phyloP scores from a whole-genome alignment of 1,139 yeast genomes.

The Blastobotrys proliferans region DNA sequence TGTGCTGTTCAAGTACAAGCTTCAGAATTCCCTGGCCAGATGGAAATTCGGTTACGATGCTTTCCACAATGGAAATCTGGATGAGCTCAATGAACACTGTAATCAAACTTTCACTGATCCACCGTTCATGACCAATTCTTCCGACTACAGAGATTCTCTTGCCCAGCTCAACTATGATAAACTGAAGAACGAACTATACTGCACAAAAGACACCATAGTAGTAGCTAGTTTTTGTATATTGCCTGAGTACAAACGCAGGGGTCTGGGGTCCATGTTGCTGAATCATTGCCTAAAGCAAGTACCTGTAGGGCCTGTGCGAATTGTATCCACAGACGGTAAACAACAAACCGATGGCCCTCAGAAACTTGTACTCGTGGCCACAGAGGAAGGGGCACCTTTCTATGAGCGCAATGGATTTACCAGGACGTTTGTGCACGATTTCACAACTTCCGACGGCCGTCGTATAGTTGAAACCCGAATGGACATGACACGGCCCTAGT shows the following conservation, averaged over 20 bases:
- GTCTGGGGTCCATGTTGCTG: not conserved
- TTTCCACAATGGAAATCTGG: too few species aligned
- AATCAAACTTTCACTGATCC: too few species aligned
- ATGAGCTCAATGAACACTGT: too few species aligned
- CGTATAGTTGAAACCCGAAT: not conserved
- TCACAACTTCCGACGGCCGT: not conserved
- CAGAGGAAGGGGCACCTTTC: not conserved
- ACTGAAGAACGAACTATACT: not conserved
- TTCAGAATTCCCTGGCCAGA: too few species aligned
- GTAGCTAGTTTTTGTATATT: not conserved
- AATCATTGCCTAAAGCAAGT: slow-evolving; percentile 2
- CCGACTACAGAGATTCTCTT: slow-evolving; percentile 2
- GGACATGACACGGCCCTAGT: slow-evolving; percentile 9
- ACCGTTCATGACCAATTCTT: too few species aligned
- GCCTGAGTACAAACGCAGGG: not conserved
- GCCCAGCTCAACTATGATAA: slow-evolving; percentile 1
- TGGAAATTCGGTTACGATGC: too few species aligned
- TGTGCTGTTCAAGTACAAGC: too few species aligned
- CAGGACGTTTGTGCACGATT: not conserved
- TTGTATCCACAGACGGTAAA: slow-evolving; percentile 3
- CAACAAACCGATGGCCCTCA: slow-evolving; percentile 2
- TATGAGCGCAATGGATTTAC: slow-evolving; percentile 1
- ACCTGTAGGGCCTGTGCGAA: not conserved
- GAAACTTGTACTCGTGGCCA: not conserved
- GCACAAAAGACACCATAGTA: not conserved